A percentile compares a stretch with the other conserved stretches of the same genome.
phyloP scores from a whole-genome alignment of 345 rosid species.

The Clarkia xantiana region DNA sequence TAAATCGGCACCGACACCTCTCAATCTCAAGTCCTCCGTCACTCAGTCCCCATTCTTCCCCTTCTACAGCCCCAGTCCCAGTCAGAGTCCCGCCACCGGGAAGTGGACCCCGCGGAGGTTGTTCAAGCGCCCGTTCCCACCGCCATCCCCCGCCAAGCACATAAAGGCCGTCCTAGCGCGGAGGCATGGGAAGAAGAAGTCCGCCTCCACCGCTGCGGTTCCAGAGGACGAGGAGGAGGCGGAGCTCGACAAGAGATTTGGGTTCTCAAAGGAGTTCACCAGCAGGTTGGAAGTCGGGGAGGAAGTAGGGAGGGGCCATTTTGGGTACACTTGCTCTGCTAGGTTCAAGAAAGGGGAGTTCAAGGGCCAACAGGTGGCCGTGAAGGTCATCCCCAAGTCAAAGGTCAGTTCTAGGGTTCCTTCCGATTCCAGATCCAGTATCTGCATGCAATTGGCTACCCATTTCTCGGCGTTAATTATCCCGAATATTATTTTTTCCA shows the following conservation, averaged over 20 bases:
- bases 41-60: conserved; percentile 10
- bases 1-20: conserved; percentile 14
- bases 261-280: conserved; percentile 62
- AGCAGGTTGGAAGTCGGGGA: conserved; percentile 58
- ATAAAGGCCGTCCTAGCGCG: conserved; percentile 57
- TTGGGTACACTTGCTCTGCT: conserved; percentile 91
- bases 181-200: conserved; percentile 32
- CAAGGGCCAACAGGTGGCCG: conserved; percentile 80
- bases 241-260: conserved; percentile 80
- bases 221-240: conserved; percentile 33
- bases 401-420: conserved; percentile 34
- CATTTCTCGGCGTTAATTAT: background rate
- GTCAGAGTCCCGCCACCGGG: conserved; percentile 12
- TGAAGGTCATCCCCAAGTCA: conserved; percentile 84
- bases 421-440: background rate
- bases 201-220: conserved; percentile 19
- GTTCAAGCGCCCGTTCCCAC: conserved; percentile 63
- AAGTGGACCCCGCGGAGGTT: conserved; percentile 56
- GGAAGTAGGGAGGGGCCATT: conserved; percentile 96
- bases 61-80: conserved; percentile 14
- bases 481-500: too few species aligned
- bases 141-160: conserved; percentile 94
- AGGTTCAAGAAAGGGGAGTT: conserved; percentile 78
- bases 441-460: background rate
- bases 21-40: conserved; percentile 7